A percentile compares a stretch with the other conserved stretches of the same genome.
Evolutionary conservation across 139 green algal species (phyloP).

Genomic region (Monoraphidium neglectum): DNA sequence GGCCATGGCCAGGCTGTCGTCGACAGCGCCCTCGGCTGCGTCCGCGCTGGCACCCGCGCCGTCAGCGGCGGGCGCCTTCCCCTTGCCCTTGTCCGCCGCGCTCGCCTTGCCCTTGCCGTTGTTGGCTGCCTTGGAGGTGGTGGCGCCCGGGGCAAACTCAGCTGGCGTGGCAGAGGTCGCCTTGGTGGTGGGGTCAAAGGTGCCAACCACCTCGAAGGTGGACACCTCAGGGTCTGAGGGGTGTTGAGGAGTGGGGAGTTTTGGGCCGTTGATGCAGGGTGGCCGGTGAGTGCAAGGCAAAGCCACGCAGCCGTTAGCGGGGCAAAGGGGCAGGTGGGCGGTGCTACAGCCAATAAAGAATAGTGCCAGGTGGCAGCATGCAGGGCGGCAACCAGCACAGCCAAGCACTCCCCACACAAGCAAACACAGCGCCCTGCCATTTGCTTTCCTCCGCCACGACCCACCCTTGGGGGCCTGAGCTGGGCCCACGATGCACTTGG

Average conservation of each 20-base stretch:
- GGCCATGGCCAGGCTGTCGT: conserved; percentile 51
- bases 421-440: too few species aligned
- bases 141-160: conserved; percentile 3
- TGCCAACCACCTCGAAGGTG: conserved; percentile 47
- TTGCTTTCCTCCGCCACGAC: too few species aligned
- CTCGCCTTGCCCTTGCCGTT: conserved; percentile 3
- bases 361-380: too few species aligned
- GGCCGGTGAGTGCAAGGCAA: too few species aligned
- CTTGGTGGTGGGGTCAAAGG: conserved; percentile 48
- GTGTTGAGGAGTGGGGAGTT: not conserved
- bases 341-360: too few species aligned
- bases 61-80: not conserved
- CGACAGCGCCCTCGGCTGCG: conserved; percentile 1
- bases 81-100: conserved; percentile 14
- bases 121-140: not conserved
- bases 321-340: too few species aligned
- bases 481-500: conserved; percentile 43
- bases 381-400: too few species aligned
- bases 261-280: not conserved
- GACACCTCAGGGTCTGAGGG: conserved; percentile 14
- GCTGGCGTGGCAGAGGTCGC: conserved; percentile 32
- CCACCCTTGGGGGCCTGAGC: not conserved
- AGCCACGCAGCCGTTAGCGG: too few species aligned
- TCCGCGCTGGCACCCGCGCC: not conserved
- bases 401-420: too few species aligned